A percentile compares a stretch with the other conserved stretches of the same genome.
Evolutionary conservation across 805 yeast genomes (phyloP).

Genomic region (Sugiyamaella mastotermitis): DNA sequence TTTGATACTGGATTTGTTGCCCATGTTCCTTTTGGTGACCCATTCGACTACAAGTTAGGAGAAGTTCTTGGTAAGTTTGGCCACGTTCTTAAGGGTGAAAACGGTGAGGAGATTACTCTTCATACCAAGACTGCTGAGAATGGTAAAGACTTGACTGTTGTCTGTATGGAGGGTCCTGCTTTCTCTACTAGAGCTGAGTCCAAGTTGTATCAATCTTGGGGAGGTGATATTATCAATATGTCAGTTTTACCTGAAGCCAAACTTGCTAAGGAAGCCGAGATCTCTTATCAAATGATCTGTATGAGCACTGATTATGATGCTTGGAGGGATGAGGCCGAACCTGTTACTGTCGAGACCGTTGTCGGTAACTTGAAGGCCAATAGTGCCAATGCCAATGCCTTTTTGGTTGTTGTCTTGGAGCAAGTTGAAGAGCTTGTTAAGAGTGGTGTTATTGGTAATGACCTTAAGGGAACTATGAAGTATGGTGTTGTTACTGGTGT

Average conservation of each 20-base stretch:
- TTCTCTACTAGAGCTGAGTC: constrained; percentile 97
- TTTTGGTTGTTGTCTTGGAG: constrained; percentile 66
- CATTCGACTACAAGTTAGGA: constrained; percentile 75
- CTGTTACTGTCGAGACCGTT: constrained; percentile 97
- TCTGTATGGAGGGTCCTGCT: constrained; percentile 99
- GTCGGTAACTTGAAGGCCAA: constrained; percentile 87
- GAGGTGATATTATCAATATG: constrained; percentile 96
- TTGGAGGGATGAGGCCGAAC: constrained; percentile 92
- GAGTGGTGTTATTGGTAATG: constrained; percentile 60
- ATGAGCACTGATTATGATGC: constrained; percentile 99
- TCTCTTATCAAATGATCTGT: constrained; percentile 95
- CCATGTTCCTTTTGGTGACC: constrained; percentile 96
- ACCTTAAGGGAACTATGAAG: constrained; percentile 70
- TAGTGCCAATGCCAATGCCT: constrained; percentile 72
- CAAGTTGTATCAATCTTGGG: constrained; percentile 75
- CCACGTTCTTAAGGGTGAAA: constrained; percentile 51
- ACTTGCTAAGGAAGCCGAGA: constrained; percentile 95
- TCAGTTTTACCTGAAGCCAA: constrained; percentile 96
- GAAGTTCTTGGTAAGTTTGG: constrained; percentile 54
- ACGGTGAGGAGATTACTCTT: constrained; percentile 40
- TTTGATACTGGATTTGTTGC: constrained; percentile 93
- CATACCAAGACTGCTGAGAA: constrained; percentile 59
- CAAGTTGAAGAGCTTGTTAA: constrained; percentile 53
- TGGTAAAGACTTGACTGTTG: constrained; percentile 72
- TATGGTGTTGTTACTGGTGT: constrained; percentile 74